A percentile compares a stretch with the other conserved stretches of the same genome.
Evolutionary conservation across 1,284 basidiomycete species (phyloP).

Genomic region (Singerocomus inundabilis): DNA sequence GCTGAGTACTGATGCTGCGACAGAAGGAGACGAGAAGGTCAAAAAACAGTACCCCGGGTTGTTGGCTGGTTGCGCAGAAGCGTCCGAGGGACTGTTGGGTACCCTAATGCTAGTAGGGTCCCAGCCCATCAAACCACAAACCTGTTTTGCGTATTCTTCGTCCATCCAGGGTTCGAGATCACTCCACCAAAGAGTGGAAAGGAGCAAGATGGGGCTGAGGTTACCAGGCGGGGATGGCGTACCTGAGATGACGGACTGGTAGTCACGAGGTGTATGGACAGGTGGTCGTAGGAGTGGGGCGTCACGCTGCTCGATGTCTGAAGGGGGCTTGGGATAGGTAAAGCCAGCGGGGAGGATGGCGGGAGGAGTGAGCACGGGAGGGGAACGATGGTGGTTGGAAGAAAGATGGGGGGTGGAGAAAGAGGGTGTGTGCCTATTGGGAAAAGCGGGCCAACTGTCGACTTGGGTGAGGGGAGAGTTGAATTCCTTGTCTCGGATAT

Average conservation of each 20-base stretch:
- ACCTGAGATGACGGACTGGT: slow-evolving; percentile 21
- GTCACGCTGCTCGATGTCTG: slow-evolving; percentile 43
- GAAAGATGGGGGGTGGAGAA: slow-evolving; percentile 27
- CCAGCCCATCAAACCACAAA: slow-evolving; percentile 78
- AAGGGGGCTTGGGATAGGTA: slow-evolving; percentile 22
- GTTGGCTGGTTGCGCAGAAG: slow-evolving; percentile 65
- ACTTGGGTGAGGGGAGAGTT: slow-evolving; percentile 15
- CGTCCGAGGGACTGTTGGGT: slow-evolving; percentile 59
- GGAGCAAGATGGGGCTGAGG: slow-evolving; percentile 34
- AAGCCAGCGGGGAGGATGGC: slow-evolving; percentile 13
- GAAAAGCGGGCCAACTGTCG: slow-evolving; percentile 32
- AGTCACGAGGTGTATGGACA: slow-evolving; percentile 26
- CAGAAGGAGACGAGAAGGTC: slow-evolving; percentile 71
- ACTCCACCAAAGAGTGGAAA: slow-evolving; percentile 74
- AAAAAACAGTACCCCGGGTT: slow-evolving; percentile 85
- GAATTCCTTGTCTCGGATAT: slow-evolving; percentile 37
- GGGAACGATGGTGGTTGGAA: slow-evolving; percentile 34
- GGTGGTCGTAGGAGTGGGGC: slow-evolving; percentile 30
- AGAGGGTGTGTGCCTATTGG: slow-evolving; percentile 49
- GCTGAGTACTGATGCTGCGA: slow-evolving; percentile 69
- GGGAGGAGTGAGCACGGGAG: slow-evolving; percentile 25
- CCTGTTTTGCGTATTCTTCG: slow-evolving; percentile 83
- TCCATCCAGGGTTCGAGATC: slow-evolving; percentile 91
- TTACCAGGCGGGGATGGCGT: slow-evolving; percentile 27
- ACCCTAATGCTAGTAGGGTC: slow-evolving; percentile 70